phyloP scores from a whole-genome alignment of 768 basidiomycete genomes.

The Auricularia cornea region DNA sequence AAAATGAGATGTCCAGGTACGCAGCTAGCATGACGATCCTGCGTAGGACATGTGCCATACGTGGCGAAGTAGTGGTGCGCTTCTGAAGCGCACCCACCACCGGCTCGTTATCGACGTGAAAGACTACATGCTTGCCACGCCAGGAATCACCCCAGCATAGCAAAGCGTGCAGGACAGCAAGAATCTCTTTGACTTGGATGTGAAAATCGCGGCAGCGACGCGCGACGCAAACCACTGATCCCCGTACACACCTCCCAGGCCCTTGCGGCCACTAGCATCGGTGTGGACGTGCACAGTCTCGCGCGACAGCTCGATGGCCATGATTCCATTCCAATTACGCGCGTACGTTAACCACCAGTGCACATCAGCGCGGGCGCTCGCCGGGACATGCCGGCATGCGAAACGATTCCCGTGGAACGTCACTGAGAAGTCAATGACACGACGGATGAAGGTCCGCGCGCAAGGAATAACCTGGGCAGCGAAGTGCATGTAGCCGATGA shows the following conservation, averaged over 20 bases:
- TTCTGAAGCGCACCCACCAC: too few species aligned
- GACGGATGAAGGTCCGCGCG: conserved; percentile 20
- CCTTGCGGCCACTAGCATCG: conserved; percentile 16
- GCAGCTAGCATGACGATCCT: conserved; percentile 5
- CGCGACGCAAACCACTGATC: conserved; percentile 20
- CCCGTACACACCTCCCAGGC: conserved; percentile 16
- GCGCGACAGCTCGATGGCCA: conserved; percentile 1
- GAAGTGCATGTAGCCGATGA: conserved; percentile 29
- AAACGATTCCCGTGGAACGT: conserved; percentile 15
- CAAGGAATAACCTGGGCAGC: conserved; percentile 26
- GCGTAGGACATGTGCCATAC: background rate
- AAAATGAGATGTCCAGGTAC: conserved; percentile 10
- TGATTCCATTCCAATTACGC: conserved; percentile 24
- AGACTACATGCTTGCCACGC: too few species aligned
- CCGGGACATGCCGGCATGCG: conserved; percentile 17
- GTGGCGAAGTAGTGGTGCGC: too few species aligned
- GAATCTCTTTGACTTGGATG: background rate
- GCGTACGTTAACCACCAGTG: conserved; percentile 25
- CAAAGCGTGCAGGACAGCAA: too few species aligned
- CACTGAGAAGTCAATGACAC: conserved; percentile 6
- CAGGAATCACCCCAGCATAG: too few species aligned
- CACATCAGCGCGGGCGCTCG: conserved; percentile 15
- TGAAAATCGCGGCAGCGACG: conserved; percentile 15
- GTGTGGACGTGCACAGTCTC: conserved; percentile 18
- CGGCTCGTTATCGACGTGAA: too few species aligned